A percentile compares a stretch with the other conserved stretches of the same genome.
phyloP scores from a whole-genome alignment of 2,329 filamentous ascomycete species.

The Harringtonia aguacate region DNA sequence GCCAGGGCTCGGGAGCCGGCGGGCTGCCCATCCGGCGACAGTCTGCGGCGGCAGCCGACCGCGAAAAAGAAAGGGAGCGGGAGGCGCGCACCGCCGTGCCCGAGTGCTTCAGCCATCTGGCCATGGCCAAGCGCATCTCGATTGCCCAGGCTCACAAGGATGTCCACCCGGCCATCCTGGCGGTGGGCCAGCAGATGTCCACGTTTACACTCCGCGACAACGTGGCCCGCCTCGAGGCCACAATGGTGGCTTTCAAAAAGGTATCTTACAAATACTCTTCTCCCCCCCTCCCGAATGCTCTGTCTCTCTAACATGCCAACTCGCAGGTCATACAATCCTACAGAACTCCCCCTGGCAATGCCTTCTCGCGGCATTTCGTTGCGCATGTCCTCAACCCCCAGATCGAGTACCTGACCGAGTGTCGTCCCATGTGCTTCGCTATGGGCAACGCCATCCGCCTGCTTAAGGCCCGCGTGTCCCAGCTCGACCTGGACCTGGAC shows the following conservation, averaged over 20 bases:
- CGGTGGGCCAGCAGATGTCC: constrained; percentile 81
- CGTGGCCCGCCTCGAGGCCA: constrained; percentile 78
- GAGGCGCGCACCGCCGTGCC: constrained; percentile 56
- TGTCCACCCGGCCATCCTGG: constrained; percentile 78
- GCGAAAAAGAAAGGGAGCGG: constrained; percentile 36
- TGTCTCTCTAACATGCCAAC: not conserved
- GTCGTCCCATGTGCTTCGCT: constrained; percentile 88
- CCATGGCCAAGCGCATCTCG: constrained; percentile 49
- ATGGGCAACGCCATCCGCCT: constrained; percentile 96
- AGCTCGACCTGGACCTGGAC: constrained; percentile 75
- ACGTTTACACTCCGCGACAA: constrained; percentile 83
- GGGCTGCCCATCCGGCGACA: not conserved
- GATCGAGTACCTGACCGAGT: constrained; percentile 88
- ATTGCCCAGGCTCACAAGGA: constrained; percentile 55
- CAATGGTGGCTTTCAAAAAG: constrained; percentile 79
- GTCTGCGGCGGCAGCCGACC: constrained; percentile 21
- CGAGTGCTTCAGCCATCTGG: constrained; percentile 74
- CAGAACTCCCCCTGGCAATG: constrained; percentile 72
- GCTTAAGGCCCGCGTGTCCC: constrained; percentile 85
- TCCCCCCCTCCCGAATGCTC: not conserved
- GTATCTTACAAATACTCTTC: constrained; percentile 30
- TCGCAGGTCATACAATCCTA: constrained; percentile 81
- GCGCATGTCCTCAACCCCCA: constrained; percentile 87
- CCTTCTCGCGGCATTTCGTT: constrained; percentile 82
- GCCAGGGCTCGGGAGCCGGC: not conserved